phyloP scores from a whole-genome alignment of 2,329 filamentous ascomycete genomes.

The Alternaria gansuensis region DNA sequence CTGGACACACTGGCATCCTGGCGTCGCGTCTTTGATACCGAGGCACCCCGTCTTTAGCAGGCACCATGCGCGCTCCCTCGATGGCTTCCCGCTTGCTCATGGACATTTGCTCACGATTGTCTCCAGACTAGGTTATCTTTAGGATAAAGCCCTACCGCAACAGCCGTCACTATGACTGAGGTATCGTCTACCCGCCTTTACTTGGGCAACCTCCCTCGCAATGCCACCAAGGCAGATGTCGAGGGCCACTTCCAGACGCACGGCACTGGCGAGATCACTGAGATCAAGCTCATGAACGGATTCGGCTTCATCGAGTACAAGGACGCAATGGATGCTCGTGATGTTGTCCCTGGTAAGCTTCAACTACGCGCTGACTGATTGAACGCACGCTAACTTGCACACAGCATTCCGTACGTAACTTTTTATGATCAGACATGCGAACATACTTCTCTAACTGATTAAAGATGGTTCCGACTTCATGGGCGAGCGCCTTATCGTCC shows the following conservation, averaged over 20 bases:
- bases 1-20: conserved; percentile 35
- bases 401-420: conserved; percentile 65
- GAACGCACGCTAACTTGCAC: conserved; percentile 36
- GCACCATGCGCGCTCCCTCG: conserved; percentile 34
- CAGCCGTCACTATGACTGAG: conserved; percentile 70
- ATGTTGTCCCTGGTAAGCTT: conserved; percentile 92
- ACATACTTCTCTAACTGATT: conserved; percentile 29
- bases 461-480: conserved; percentile 97
- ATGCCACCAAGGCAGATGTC: conserved; percentile 96
- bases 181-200: conserved; percentile 96
- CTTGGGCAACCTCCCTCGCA: conserved; percentile 95
- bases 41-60: conserved; percentile 32
- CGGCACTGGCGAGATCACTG: conserved; percentile 96
- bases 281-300: conserved; percentile 99
- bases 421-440: background rate
- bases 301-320: conserved; percentile 99
- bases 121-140: conserved; percentile 45
- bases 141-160: conserved; percentile 28
- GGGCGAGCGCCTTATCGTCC: conserved; percentile 95
- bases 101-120: conserved; percentile 47
- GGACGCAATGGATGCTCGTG: conserved; percentile 95
- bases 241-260: conserved; percentile 94
- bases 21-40: conserved; percentile 27
- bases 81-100: conserved; percentile 36
- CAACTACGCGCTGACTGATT: conserved; percentile 11